Evolutionary conservation across 352 stramenopile genomes (phyloP), one percentile per base, ranked within the genome.

Genomic region (Phytophthora hybrid): DNA sequence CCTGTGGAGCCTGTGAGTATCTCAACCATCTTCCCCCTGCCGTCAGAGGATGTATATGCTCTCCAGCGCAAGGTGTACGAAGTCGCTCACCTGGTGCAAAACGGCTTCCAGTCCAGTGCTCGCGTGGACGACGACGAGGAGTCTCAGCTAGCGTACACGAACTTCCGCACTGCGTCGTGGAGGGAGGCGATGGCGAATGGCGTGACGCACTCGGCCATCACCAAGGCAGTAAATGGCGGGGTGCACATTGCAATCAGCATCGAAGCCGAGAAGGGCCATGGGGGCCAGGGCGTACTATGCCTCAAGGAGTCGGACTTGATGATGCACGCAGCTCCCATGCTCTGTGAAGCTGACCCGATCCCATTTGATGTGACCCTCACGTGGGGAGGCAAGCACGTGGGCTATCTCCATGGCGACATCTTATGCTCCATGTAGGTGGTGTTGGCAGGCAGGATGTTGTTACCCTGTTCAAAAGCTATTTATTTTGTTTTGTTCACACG

Each of bases 41-140:
- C 87, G 18, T 90, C 84, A 1, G 84, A 91, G 58, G 87, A 94
- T 52, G 80, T 90, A 3, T 92, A 91, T 26, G 85, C 83, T 2
- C 64, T 89, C n/a, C 87, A 94, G 44, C 84, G 85, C 16, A 92
- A 93, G 69, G 82, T 93, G 9, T 86, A 92, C 66, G 86, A 93
- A 51, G 86, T 93, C 5, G 86, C 86, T 0, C 82, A 92, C 54
- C 86, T 88, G 18, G 86, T 93, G 11, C 82, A 91, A 37, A 90
- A 82, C 34, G 86, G 86, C 0, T 93, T 93, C 66, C 84, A 92
- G 51, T 88, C 83, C 34, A 91, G 82, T 44, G 85, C 82, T 34
- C 73, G 74, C 11, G 74, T 82, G 21, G 83, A 91, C 52, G 82
- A 89, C 59, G 81, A 88, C 41, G 84, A 93, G 56, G 84, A 93